Base-by-base conservation (phyloP, 2,329 filamentous ascomycete genomes). In the Trichophyton equinum region DNA sequence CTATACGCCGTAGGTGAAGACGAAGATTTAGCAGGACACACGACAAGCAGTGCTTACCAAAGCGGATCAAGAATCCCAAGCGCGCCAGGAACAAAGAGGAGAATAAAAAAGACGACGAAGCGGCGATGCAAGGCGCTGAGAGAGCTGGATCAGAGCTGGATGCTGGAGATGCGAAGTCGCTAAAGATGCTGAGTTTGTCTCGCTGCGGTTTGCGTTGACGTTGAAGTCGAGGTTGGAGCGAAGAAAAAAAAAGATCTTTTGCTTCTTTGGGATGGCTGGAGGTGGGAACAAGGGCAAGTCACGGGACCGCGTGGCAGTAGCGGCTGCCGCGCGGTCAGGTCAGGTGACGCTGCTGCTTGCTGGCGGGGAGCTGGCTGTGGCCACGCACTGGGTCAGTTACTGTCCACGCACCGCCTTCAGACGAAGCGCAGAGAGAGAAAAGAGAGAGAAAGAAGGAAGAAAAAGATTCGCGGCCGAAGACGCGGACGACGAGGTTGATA, bases 11-110 rank as follows among this genome's bases (percentile, higher is more conserved):
- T 13, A 36, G 22, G 18, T 36, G n/a, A 47, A 18, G 49, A 51
- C 57, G 55, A 46, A 53, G 60, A 30, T 30, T 30, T 30, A 40
- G 30, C 27, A 15, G 60, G 55, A 61, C 55, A 61, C 59, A 61
- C 59, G 59, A 61, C 59, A 61, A 33, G 22, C 46, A 4, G 15
- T 55, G 49, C 49, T 55, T 55, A 55, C 49, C 49, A 55, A 18
- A 55, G 49, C 49, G 49, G 25, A 36, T 25, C 9, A 25, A 25
- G 27, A 55, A 27, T 9, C 49, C 30, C 25, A 27, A 27, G 49
- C 49, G 49, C 49, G 49, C 30, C 49, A 55, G 13, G n/a, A 55
- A 20, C 5, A 36, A 33, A 36, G 20, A 55, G 18, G 27, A 13
- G 33, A 15, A 22, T 22, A 22, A 33, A 7, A 27, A 55, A 36